Percentiles rank a stretch among this genome's conserved stretches.
phyloP scores from a whole-genome alignment of 1,284 basidiomycete species.

The Salmacisia buchloeana region DNA sequence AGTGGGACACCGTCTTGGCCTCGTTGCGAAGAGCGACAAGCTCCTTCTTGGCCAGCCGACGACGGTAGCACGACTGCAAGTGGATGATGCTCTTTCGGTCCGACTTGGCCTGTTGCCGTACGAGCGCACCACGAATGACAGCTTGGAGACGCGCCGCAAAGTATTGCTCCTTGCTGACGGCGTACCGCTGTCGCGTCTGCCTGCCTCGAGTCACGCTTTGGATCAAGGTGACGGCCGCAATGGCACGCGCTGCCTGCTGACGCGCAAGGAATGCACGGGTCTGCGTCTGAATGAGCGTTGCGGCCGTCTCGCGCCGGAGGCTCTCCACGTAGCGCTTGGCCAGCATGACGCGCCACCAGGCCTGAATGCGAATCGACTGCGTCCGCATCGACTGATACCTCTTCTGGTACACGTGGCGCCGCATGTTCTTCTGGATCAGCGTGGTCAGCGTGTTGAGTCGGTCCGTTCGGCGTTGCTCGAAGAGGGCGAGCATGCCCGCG shows the following conservation, averaged over 20 bases:
- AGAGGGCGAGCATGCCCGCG: constrained; percentile 94
- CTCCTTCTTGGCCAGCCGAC: constrained; percentile 78
- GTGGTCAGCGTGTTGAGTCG: constrained; percentile 85
- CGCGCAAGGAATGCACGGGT: constrained; percentile 71
- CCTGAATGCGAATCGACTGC: constrained; percentile 75
- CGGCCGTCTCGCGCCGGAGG: constrained; percentile 69
- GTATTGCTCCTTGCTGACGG: constrained; percentile 60
- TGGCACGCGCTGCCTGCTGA: constrained; percentile 63
- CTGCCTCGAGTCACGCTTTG: constrained; percentile 79
- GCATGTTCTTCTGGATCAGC: constrained; percentile 94
- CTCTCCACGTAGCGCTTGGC: constrained; percentile 68
- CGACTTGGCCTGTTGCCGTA: constrained; percentile 60
- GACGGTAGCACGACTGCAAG: constrained; percentile 85
- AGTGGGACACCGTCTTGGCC: constrained; percentile 92
- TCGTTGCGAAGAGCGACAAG: constrained; percentile 77
- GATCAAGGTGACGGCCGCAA: constrained; percentile 64
- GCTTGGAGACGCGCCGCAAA: constrained; percentile 76
- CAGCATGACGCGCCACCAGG: constrained; percentile 82
- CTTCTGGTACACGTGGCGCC: constrained; percentile 74
- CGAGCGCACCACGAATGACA: constrained; percentile 72
- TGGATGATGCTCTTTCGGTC: constrained; percentile 74
- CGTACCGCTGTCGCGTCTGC: constrained; percentile 66
- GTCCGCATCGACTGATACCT: constrained; percentile 68
- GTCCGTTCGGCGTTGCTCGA: constrained; percentile 83
- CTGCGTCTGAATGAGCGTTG: constrained; percentile 69